Evolutionary conservation across 2,329 filamentous ascomycete species (phyloP), one percentile per base, ranked within the genome.

Genomic region (Trematosphaeria pertusa): DNA sequence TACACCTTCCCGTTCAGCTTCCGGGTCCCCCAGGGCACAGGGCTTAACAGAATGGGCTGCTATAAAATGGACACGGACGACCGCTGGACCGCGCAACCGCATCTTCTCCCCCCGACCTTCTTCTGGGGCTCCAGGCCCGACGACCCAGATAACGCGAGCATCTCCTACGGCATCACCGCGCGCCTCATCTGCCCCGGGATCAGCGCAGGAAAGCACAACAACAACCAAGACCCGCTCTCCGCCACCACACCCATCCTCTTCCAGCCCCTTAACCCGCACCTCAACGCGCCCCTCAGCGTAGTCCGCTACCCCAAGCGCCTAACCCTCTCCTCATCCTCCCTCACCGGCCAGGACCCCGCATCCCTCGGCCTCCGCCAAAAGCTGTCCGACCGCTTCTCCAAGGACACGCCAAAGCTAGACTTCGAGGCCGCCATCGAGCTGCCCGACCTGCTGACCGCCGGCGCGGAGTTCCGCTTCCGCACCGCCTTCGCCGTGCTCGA

Each of bases 81-180:
- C 11, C 47, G 48, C 2, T 66, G 48, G 48, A 58, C 48, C 0
- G 42, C 54, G 1, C 24, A 33, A 9, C 59, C 56, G 1, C 63
- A 66, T 28, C 11, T 46, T n/a, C 46, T 66, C 3, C 63, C 63
- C 2, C 63, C 63, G 4, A 60, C 46, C 2, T 64, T 66, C 37
- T 33, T 50, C 4, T 38, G 39, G 20, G 56, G 42, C 0, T 12
- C 14, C 3, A 40, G 12, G 5, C 10, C 14, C 5, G 37, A 47
- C 21, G 12, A 36, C 1, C 50, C 60, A 1, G 48, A 64, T 43
- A 52, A 50, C 20, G 53, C 53, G 1, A 44, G 47, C 14, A 49
- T 65, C 17, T 33, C 51, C 14, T 66, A 66, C 34, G 58, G 60
- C 11, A 37, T 66, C 6, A 51, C 52, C 4, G 53, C 51, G 1